phyloP scores from a whole-genome alignment of 2,329 filamentous ascomycete species.

The Colletotrichum camelliae region DNA sequence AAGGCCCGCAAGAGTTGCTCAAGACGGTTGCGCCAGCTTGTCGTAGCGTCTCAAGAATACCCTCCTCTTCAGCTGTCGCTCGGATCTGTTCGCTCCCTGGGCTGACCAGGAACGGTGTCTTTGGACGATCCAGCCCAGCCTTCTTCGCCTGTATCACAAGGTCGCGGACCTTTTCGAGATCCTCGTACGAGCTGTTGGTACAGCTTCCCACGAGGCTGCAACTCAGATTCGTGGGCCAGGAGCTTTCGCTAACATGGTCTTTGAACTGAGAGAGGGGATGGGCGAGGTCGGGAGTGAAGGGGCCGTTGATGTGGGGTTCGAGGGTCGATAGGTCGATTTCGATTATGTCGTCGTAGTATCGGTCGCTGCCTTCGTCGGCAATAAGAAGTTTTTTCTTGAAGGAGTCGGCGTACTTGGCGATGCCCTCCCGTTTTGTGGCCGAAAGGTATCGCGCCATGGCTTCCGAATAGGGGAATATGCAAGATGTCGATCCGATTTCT shows the following conservation, averaged over 20 bases:
- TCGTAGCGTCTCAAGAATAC: constrained; percentile 31
- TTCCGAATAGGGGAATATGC: constrained; percentile 39
- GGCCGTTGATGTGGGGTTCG: constrained; percentile 39
- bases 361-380: constrained; percentile 33
- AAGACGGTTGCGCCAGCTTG: constrained; percentile 35
- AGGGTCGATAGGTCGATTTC: constrained; percentile 37
- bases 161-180: constrained; percentile 33
- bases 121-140: constrained; percentile 31
- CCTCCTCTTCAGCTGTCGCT: constrained; percentile 33
- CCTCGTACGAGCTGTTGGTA: constrained; percentile 41
- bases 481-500: constrained; percentile 40
- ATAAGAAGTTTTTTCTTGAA: constrained; percentile 29
- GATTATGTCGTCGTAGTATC: constrained; percentile 37
- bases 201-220: constrained; percentile 37
- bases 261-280: constrained; percentile 35
- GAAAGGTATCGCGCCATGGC: constrained; percentile 36
- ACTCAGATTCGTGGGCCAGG: constrained; percentile 34
- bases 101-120: constrained; percentile 34
- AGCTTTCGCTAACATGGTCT: constrained; percentile 27
- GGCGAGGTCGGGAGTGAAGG: constrained; percentile 38
- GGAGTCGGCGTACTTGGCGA: constrained; percentile 26
- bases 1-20: constrained; percentile 38
- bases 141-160: constrained; percentile 33
- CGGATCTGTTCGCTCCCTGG: constrained; percentile 39
- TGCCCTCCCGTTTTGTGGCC: constrained; percentile 30